phyloP scores from a whole-genome alignment of 1,139 yeast genomes.

The Kodamaea ohmeri region DNA sequence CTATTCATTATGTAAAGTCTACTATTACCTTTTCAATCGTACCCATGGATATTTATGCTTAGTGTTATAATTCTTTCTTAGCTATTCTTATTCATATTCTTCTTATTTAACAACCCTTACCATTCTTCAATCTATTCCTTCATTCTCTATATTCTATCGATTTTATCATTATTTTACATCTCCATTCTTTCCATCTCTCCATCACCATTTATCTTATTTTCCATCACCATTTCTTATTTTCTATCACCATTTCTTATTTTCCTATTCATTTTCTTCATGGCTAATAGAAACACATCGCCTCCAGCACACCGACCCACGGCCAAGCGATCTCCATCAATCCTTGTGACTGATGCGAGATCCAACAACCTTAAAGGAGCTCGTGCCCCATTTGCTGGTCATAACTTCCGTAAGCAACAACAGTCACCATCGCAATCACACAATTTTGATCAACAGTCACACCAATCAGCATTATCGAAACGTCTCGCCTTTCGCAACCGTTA shows the following conservation, averaged over 20 bases:
- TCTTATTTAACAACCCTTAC: neutral
- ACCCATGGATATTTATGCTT: too few relatives aligned
- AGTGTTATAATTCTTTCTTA: too few relatives aligned
- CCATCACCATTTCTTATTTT: neutral
- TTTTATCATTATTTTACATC: neutral
- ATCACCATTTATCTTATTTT: neutral
- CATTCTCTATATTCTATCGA: neutral
- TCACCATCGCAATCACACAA: constrained; percentile 17
- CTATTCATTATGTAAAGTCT: too few relatives aligned
- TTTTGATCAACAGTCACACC: constrained; percentile 20
- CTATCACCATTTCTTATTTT: neutral
- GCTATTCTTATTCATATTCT: neutral
- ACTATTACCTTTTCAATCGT: too few relatives aligned
- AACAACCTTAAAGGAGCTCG: constrained; percentile 54
- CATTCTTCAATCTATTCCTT: neutral
- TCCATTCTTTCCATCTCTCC: neutral
- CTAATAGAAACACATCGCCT: neutral
- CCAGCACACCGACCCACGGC: constrained; percentile 54
- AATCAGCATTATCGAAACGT: constrained; percentile 26
- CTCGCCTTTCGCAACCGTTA: constrained; percentile 44
- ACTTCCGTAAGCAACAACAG: constrained; percentile 40
- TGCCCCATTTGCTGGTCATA: constrained; percentile 84
- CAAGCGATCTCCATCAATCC: constrained; percentile 88
- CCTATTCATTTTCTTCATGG: neutral
- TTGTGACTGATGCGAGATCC: constrained; percentile 84